Percentiles rank a stretch among this genome's conserved stretches.
Conservation (phyloP, 2,329 filamentous ascomycete species). For the Aspergillus nomiae region DNA sequence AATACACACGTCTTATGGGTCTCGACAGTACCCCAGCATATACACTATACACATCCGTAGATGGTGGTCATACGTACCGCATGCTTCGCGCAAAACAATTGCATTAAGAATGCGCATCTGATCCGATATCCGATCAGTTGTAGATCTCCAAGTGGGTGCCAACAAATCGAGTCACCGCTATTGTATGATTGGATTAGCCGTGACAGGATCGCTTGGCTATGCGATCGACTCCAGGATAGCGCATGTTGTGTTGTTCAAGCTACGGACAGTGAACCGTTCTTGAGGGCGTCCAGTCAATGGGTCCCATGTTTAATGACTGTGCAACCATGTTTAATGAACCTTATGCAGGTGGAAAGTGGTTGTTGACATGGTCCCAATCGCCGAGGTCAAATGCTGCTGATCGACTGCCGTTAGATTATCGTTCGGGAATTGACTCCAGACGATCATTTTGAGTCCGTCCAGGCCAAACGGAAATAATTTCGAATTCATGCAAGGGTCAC, state of each 20-base stretch:
- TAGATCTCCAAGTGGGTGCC: neutral
- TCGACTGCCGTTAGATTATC: neutral
- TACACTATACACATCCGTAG: neutral
- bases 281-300: neutral
- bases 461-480: neutral
- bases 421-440: neutral
- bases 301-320: neutral
- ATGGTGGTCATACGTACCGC: neutral
- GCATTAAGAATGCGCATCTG: neutral
- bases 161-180: neutral
- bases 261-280: neutral
- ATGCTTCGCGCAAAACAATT: neutral
- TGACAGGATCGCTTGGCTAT: neutral
- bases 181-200: neutral
- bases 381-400: neutral
- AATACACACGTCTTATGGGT: neutral
- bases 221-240: neutral
- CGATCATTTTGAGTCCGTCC: neutral
- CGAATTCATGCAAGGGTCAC: neutral
- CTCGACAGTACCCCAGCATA: neutral
- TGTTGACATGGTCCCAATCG: conserved; percentile 2
- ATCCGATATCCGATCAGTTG: neutral
- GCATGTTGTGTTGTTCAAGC: neutral
- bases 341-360: neutral
- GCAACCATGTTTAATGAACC: conserved; percentile 1